A percentile compares a stretch with the other conserved stretches of the same genome.
phyloP scores from a whole-genome alignment of 2,329 filamentous ascomycete genomes.

The Neoascochyta sp. region DNA sequence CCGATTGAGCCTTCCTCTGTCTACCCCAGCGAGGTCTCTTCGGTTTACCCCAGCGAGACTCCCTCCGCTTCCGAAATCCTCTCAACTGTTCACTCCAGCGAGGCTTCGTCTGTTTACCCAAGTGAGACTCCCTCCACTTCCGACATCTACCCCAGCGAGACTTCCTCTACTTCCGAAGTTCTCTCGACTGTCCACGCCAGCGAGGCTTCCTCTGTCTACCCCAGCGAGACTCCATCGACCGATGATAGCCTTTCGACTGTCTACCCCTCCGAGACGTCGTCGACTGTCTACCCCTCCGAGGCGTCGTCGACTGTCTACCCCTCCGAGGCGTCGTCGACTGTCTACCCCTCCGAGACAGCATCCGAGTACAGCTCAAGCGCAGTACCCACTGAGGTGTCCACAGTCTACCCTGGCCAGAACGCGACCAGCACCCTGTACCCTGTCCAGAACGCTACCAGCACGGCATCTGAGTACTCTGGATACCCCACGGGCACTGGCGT shows the following conservation, averaged over 20 bases:
- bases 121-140: not conserved
- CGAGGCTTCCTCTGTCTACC: not conserved
- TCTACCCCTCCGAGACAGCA: not conserved
- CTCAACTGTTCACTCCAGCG: too few relatives aligned
- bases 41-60: too few relatives aligned
- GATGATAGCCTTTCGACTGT: too few relatives aligned
- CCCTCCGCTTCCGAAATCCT: too few relatives aligned
- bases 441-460: not conserved
- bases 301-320: not conserved
- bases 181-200: too few relatives aligned
- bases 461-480: too few relatives aligned
- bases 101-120: not conserved
- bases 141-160: too few relatives aligned
- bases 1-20: not conserved
- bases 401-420: conserved; percentile 1
- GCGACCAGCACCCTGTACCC: not conserved
- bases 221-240: not conserved
- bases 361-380: conserved; percentile 7
- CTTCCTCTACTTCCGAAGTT: too few relatives aligned
- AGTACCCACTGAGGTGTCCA: conserved; percentile 4
- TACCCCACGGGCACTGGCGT: too few relatives aligned
- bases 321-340: not conserved
- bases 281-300: conserved; percentile 1
- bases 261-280: conserved; percentile 4
- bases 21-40: not conserved